phyloP scores from a whole-genome alignment of 225 moss, liverwort and hornwort species.

The Sphagnum contortum region DNA sequence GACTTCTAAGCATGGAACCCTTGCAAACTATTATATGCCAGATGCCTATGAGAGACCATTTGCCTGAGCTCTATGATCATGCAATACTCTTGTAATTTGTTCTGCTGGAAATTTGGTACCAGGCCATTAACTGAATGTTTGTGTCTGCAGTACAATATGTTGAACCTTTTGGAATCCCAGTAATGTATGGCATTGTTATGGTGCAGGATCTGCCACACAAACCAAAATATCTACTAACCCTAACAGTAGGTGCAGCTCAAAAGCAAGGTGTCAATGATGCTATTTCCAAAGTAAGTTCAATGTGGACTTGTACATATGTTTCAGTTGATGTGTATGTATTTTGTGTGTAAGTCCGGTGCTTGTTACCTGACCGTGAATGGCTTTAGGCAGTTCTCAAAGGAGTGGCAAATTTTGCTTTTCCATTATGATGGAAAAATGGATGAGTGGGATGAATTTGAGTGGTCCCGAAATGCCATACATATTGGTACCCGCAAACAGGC shows the following conservation, averaged over 20 bases:
- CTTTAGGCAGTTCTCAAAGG: slow-evolving; percentile 77
- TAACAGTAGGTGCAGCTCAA: slow-evolving; percentile 52
- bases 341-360: background rate
- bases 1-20: no score
- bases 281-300: slow-evolving; percentile 34
- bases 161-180: no score
- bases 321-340: background rate
- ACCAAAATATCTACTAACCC: slow-evolving; percentile 54
- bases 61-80: no score
- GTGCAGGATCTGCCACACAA: slow-evolving; percentile 40
- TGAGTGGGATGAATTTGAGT: slow-evolving; percentile 91
- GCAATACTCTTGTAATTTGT: no score
- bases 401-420: slow-evolving; percentile 86
- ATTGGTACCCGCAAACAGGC: slow-evolving; percentile 82
- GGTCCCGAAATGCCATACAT: slow-evolving; percentile 85
- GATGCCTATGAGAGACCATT: no score
- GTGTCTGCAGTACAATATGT: background rate
- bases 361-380: background rate
- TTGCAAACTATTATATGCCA: no score
- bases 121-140: no score
- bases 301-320: no score
- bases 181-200: background rate
- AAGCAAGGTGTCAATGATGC: slow-evolving; percentile 51
- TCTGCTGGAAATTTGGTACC: no score
- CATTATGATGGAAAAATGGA: slow-evolving; percentile 94